These are phyloP conservation scores for Fraxinus latifolia DNA, from an alignment of 305 asterid genomes.

Conservation along the genomic window DNA sequence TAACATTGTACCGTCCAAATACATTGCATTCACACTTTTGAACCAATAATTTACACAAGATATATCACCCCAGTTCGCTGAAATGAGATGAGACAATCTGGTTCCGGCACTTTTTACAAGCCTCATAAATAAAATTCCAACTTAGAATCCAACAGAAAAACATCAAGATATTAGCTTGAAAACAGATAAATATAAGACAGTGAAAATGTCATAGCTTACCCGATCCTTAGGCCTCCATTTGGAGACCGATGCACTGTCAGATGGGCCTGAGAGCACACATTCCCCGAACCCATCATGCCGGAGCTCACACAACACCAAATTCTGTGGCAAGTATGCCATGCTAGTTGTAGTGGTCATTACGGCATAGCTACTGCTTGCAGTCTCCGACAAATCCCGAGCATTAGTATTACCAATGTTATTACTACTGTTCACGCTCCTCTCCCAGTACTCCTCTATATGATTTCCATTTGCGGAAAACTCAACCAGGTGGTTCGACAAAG, in stretches of 20 bases:
- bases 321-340: conserved; percentile 90
- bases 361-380: conserved; percentile 62
- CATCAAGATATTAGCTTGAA: not conserved
- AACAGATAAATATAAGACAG: not conserved
- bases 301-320: conserved; percentile 82
- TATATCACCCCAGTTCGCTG: not conserved
- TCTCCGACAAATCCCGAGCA: conserved; percentile 62
- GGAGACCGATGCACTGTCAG: conserved; percentile 82
- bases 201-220: conserved; percentile 43
- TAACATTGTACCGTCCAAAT: not conserved
- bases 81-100: not conserved
- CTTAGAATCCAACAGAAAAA: not conserved
- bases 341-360: conserved; percentile 65
- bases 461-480: conserved; percentile 44
- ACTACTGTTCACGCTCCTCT: conserved; percentile 40
- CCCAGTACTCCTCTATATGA: conserved; percentile 49
- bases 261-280: conserved; percentile 66
- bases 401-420: conserved; percentile 26
- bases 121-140: not conserved
- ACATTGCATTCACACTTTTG: not conserved
- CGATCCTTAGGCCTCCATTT: conserved; percentile 93
- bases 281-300: conserved; percentile 91
- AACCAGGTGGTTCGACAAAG: conserved; percentile 58
- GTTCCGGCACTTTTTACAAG: not conserved
- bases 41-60: not conserved